Conservation (phyloP, 2,329 filamentous ascomycete genomes). For the Epichloe sylvatica region DNA sequence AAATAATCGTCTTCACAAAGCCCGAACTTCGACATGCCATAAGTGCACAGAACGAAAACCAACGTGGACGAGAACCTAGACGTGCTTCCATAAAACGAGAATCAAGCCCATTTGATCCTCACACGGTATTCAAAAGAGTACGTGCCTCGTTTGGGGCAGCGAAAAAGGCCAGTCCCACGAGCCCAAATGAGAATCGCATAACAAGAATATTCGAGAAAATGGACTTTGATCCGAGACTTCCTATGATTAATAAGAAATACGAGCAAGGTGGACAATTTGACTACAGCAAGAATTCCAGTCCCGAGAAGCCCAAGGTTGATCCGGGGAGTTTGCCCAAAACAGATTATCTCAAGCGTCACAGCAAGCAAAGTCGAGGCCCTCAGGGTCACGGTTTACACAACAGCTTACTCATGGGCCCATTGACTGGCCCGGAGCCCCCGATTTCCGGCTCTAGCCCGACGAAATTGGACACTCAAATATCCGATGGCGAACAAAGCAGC, state of each 20-base stretch:
- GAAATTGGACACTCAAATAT: slow-evolving; percentile 22
- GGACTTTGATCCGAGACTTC: slow-evolving; percentile 37
- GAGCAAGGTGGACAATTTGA: slow-evolving; percentile 41
- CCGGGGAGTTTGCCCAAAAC: slow-evolving; percentile 29
- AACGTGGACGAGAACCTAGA: slow-evolving; percentile 18
- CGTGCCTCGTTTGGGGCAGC: slow-evolving; percentile 28
- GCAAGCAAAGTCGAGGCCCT: slow-evolving; percentile 25
- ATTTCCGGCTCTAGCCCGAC: slow-evolving; percentile 20
- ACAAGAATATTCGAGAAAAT: slow-evolving; percentile 40
- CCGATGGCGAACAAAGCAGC: slow-evolving; percentile 36
- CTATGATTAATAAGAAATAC: slow-evolving; percentile 44
- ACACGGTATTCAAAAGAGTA: slow-evolving; percentile 47
- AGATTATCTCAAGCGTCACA: slow-evolving; percentile 34
- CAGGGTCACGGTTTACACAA: slow-evolving; percentile 14
- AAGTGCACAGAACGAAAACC: slow-evolving; percentile 33
- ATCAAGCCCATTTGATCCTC: slow-evolving; percentile 42
- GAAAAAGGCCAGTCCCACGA: slow-evolving; percentile 9
- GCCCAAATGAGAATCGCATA: slow-evolving; percentile 18
- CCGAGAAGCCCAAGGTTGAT: slow-evolving; percentile 17
- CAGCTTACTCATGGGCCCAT: slow-evolving; percentile 14
- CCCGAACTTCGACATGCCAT: slow-evolving; percentile 45
- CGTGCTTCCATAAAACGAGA: slow-evolving; percentile 31
- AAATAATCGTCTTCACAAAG: slow-evolving; percentile 38
- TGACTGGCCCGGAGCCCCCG: slow-evolving; percentile 15
- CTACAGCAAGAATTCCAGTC: slow-evolving; percentile 21